A percentile compares a stretch with the other conserved stretches of the same genome.
These are phyloP conservation scores for Schizophyllum amplum DNA, from an alignment of 1,284 basidiomycete genomes.

Conservation along the genomic window DNA sequence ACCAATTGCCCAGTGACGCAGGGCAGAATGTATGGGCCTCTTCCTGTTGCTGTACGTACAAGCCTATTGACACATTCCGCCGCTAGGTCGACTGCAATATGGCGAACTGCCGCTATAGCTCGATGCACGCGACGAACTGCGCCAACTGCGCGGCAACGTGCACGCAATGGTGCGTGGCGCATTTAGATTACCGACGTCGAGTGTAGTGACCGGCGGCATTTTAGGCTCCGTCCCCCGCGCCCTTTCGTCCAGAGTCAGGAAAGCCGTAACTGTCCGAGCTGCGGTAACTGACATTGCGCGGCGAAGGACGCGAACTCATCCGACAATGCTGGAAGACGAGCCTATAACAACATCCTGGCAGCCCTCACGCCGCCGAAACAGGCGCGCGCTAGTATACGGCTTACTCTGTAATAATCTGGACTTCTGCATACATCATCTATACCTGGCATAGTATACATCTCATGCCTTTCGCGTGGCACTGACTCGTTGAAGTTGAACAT, in stretches of 20 bases:
- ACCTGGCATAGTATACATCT: background rate
- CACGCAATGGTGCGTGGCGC: background rate
- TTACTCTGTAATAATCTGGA: background rate
- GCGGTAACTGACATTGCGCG: background rate
- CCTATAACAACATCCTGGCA: background rate
- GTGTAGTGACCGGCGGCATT: background rate
- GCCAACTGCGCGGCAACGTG: background rate
- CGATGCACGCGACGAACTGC: background rate
- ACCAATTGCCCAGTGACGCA: background rate
- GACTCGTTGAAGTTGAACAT: background rate
- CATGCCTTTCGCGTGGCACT: background rate
- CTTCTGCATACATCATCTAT: background rate
- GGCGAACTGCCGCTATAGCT: background rate
- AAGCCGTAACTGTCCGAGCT: background rate
- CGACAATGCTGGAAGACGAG: background rate
- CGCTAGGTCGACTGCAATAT: background rate
- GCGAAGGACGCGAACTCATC: no score
- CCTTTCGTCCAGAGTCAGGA: background rate
- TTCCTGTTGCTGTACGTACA: background rate
- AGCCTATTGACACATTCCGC: background rate
- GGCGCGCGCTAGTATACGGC: background rate
- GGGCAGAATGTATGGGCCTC: background rate
- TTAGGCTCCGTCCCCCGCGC: background rate
- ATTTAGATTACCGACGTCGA: background rate
- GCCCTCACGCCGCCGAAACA: background rate